Evolutionary conservation across 495 filamentous ascomycete species (phyloP).

Genomic region (Penicillium waksmanii): DNA sequence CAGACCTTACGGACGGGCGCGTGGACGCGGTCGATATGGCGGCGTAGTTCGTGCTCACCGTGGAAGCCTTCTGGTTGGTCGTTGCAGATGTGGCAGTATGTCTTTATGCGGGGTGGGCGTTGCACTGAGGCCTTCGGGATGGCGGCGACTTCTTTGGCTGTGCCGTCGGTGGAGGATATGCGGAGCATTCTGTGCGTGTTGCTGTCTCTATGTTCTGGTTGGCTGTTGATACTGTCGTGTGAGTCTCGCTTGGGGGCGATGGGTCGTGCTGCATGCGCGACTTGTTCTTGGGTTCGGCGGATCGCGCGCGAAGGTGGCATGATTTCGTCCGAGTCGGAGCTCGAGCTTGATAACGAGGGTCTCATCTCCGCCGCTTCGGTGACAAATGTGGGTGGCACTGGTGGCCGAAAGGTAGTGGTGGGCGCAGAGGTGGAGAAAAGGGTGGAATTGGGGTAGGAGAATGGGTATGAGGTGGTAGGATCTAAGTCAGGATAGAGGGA

Average conservation of each 20-base stretch:
- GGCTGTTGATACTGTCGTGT: constrained; percentile 22
- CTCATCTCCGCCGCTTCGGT: constrained; percentile 39
- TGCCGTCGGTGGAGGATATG: constrained; percentile 60
- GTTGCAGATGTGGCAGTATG: constrained; percentile 73
- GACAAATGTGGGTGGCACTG: constrained; percentile 20
- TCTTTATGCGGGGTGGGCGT: constrained; percentile 76
- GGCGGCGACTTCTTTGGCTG: constrained; percentile 60
- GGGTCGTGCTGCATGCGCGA: constrained; percentile 44
- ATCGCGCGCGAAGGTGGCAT: constrained; percentile 42
- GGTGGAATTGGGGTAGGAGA: constrained; percentile 32
- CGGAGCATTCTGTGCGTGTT: constrained; percentile 56
- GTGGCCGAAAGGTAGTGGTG: constrained; percentile 29
- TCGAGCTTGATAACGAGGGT: constrained; percentile 38
- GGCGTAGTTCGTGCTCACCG: constrained; percentile 89
- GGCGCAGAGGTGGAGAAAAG: constrained; percentile 44
- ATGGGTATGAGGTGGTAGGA: constrained; percentile 31
- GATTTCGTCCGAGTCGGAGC: constrained; percentile 29
- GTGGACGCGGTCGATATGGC: constrained; percentile 84
- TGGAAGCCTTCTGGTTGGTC: constrained; percentile 86
- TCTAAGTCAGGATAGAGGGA: constrained; percentile 36
- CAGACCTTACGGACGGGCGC: constrained; percentile 74
- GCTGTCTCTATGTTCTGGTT: constrained; percentile 34
- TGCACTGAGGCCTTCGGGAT: constrained; percentile 75
- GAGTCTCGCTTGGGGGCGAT: constrained; percentile 50
- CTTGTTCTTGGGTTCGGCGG: constrained; percentile 49